These are phyloP conservation scores for Caloboletus inedulis DNA, from an alignment of 1,284 basidiomycete genomes.

Conservation along the genomic window DNA sequence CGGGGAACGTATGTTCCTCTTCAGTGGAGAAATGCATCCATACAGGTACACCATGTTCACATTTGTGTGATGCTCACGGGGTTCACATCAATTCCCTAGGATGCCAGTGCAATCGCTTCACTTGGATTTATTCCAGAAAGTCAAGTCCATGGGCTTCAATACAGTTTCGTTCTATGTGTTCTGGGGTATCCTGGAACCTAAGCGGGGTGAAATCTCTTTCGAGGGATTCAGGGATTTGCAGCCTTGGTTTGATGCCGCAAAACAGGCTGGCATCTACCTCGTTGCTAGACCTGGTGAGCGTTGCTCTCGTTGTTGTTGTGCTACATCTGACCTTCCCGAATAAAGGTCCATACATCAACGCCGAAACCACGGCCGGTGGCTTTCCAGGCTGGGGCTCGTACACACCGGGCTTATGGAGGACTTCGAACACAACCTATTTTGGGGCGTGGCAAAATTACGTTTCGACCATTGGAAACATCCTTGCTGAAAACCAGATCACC, in stretches of 20 bases:
- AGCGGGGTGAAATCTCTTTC: conserved; percentile 44
- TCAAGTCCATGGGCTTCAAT: conserved; percentile 48
- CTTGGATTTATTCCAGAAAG: conserved; percentile 44
- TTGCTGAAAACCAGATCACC: conserved; percentile 50
- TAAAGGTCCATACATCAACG: conserved; percentile 49
- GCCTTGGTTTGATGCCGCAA: conserved; percentile 47
- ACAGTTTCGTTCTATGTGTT: conserved; percentile 47
- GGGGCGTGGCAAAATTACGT: conserved; percentile 44
- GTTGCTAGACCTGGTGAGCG: conserved; percentile 43
- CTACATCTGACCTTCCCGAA: conserved; percentile 4
- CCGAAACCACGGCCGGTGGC: conserved; percentile 52
- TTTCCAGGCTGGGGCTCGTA: conserved; percentile 51
- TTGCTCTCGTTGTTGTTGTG: not conserved
- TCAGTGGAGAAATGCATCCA: conserved; percentile 49
- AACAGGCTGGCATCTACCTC: conserved; percentile 44
- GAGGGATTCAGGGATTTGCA: conserved; percentile 47
- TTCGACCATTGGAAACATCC: conserved; percentile 36
- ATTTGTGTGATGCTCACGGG: not conserved
- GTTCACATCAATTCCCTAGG: conserved; percentile 19
- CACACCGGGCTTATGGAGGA: conserved; percentile 45
- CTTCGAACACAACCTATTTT: conserved; percentile 42
- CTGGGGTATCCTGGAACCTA: conserved; percentile 45
- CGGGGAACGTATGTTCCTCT: conserved; percentile 44
- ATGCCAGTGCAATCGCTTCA: conserved; percentile 43
- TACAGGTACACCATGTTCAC: conserved; percentile 32